A percentile compares a stretch with the other conserved stretches of the same genome.
Conservation (phyloP, 441 rosid species). For the Aleurites moluccanus region DNA sequence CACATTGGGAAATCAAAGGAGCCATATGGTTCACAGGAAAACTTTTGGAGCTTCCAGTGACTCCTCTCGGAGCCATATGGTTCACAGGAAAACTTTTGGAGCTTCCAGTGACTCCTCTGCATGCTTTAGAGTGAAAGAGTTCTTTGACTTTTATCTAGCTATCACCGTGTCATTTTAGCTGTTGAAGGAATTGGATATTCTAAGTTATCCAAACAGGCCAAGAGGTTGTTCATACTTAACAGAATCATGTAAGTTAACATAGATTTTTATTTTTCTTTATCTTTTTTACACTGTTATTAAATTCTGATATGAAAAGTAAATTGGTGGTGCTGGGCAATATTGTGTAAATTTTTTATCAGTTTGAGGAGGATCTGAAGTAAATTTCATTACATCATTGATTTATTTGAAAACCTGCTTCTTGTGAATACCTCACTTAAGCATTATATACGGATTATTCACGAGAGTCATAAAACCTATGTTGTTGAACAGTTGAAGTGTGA, state of each 20-base stretch:
- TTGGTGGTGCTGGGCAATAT: neutral
- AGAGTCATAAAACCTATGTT: neutral
- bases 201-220: neutral
- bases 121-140: no score
- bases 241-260: neutral
- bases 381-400: neutral
- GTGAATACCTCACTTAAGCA: neutral
- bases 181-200: neutral
- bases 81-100: no score
- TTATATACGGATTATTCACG: neutral
- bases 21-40: neutral
- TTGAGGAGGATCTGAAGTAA: neutral
- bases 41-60: no score
- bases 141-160: neutral
- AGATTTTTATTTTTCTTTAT: neutral
- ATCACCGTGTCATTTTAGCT: neutral
- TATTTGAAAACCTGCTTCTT: neutral
- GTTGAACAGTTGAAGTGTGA: no score
- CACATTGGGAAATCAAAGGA: neutral
- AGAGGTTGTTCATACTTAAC: neutral
- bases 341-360: neutral
- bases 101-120: no score
- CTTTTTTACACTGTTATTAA: neutral
- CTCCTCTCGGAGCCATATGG: no score
- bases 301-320: neutral